phyloP scores from a whole-genome alignment of 768 basidiomycete species.

The Xerocomus spinulosus region DNA sequence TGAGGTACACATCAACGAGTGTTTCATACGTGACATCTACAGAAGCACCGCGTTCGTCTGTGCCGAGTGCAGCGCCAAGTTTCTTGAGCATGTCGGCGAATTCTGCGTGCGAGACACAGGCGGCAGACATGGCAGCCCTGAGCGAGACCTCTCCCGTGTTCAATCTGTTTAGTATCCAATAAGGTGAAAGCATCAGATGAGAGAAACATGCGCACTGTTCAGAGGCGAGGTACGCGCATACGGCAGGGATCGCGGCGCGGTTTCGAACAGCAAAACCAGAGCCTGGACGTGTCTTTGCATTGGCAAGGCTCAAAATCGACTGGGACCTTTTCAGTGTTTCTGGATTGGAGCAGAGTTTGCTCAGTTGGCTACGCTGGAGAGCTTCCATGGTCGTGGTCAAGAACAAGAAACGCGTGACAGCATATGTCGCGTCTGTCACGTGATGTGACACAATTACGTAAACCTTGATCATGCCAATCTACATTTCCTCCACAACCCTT shows the following conservation, averaged over 20 bases:
- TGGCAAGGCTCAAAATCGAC: conserved; percentile 19
- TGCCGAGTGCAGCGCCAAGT: conserved; percentile 16
- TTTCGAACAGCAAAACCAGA: conserved; percentile 26
- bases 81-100: conserved; percentile 24
- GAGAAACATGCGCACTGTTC: conserved; percentile 22
- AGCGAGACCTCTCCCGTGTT: conserved; percentile 29
- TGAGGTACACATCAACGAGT: conserved; percentile 29
- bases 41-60: background rate
- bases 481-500: too few species aligned
- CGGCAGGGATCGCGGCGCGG: conserved; percentile 21
- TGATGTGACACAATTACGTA: conserved; percentile 4
- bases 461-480: too few species aligned
- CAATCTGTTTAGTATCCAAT: conserved; percentile 10
- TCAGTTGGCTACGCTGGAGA: conserved; percentile 18
- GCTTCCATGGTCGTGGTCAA: conserved; percentile 11
- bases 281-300: conserved; percentile 24
- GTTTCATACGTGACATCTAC: conserved; percentile 24
- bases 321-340: conserved; percentile 24
- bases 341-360: conserved; percentile 16
- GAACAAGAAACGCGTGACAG: background rate
- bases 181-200: background rate
- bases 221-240: conserved; percentile 32
- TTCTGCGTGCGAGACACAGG: conserved; percentile 19
- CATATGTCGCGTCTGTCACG: background rate
- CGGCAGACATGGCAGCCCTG: conserved; percentile 20